These are phyloP conservation scores for Protostelium mycophagum DNA, from an alignment of 78 protist species.

Conservation along the genomic window DNA sequence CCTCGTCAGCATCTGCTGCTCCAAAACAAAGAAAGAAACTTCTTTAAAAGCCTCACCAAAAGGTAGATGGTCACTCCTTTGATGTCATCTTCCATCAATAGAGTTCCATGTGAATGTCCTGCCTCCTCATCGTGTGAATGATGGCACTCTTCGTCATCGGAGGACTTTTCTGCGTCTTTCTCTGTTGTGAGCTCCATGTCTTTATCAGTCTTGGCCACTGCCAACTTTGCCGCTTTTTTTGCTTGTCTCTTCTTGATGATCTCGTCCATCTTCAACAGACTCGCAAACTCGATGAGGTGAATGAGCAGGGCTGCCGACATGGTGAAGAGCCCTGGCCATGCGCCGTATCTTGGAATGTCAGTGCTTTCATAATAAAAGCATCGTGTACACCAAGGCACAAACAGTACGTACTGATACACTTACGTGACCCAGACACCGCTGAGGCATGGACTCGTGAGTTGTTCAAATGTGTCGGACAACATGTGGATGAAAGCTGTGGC, in stretches of 20 bases:
- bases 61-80: conserved; percentile 27
- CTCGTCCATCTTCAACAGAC: not conserved
- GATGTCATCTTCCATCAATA: conserved; percentile 3
- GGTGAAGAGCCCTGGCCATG: conserved; percentile 12
- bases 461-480: conserved; percentile 20
- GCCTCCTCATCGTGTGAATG: not conserved
- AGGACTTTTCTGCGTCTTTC: not conserved
- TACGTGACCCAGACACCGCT: conserved; percentile 6
- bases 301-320: conserved; percentile 11
- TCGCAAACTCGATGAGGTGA: conserved; percentile 3
- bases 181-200: not conserved
- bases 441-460: conserved; percentile 14
- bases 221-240: conserved; percentile 2
- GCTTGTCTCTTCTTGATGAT: not conserved
- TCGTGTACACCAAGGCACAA: not conserved
- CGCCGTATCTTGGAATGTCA: conserved; percentile 14
- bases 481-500: conserved; percentile 42
- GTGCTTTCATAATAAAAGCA: too few species aligned
- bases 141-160: not conserved
- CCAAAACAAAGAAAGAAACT: too few species aligned
- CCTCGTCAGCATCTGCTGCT: not conserved
- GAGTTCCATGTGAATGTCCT: conserved; percentile 15
- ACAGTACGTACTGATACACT: not conserved
- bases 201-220: not conserved
- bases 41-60: conserved; percentile 1